phyloP scores from a whole-genome alignment of 129 eudicot genomes.

The Flaveria trinervia region DNA sequence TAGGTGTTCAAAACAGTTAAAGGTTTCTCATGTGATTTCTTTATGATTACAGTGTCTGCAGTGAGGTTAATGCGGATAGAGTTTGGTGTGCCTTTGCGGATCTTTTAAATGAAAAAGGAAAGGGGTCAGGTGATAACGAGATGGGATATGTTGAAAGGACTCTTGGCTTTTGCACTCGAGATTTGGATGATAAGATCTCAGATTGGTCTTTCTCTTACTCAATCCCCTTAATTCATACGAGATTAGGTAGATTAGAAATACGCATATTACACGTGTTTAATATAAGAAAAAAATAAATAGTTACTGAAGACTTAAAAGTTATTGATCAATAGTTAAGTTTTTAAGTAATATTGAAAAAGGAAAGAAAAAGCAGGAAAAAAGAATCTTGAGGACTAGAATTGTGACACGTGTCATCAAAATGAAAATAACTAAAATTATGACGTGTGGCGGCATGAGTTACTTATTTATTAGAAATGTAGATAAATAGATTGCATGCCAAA shows the following conservation, averaged over 20 bases:
- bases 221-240: not conserved
- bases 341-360: no score
- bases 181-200: slow-evolving; percentile 82
- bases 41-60: slow-evolving; percentile 62
- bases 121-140: slow-evolving; percentile 88
- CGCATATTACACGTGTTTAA: no score
- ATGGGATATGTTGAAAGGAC: slow-evolving; percentile 97
- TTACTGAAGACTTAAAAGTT: no score
- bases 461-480: no score
- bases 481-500: not conserved
- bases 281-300: no score
- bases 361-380: no score
- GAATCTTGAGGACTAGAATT: no score
- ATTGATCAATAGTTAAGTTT: no score
- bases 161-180: slow-evolving; percentile 86
- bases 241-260: no score
- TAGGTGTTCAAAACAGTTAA: not conserved
- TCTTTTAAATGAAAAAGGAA: slow-evolving; percentile 87
- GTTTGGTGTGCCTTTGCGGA: slow-evolving; percentile 96
- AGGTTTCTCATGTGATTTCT: slow-evolving; percentile 18
- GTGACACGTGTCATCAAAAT: no score
- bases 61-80: slow-evolving; percentile 96
- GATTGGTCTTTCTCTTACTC: slow-evolving; percentile 55
- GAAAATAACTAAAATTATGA: no score
- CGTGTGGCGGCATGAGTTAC: no score